A percentile compares a stretch with the other conserved stretches of the same genome.
Evolutionary conservation across 345 rosid genomes (phyloP).

Genomic region (Euphorbia peplus): DNA sequence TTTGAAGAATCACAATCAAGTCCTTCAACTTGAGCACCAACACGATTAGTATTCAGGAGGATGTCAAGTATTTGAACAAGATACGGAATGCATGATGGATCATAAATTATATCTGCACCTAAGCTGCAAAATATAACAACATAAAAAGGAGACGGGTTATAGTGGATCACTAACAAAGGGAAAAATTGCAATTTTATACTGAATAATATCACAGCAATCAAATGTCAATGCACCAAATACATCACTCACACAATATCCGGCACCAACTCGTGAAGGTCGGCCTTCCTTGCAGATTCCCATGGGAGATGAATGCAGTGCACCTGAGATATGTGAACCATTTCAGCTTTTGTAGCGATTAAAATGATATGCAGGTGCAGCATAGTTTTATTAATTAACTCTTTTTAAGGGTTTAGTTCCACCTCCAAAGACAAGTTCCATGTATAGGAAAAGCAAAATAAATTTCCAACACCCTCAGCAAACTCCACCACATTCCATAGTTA

Average conservation of each 20-base stretch:
- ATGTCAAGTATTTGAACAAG: conserved; percentile 53
- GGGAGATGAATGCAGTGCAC: conserved; percentile 71
- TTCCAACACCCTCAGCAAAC: not conserved
- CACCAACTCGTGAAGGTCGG: conserved; percentile 36
- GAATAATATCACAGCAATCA: no score
- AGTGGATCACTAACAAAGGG: not conserved
- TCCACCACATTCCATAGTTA: not conserved
- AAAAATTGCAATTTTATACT: not conserved
- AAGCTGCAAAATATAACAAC: conserved; percentile 43
- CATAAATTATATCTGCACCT: conserved; percentile 82
- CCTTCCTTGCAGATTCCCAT: conserved; percentile 71
- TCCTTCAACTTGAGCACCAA: not conserved
- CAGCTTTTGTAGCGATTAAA: not conserved
- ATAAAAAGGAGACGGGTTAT: not conserved
- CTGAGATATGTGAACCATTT: conserved; percentile 29
- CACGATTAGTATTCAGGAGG: conserved; percentile 35
- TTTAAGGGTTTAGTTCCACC: not conserved
- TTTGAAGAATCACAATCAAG: conserved; percentile 1
- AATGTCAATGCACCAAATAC: not conserved
- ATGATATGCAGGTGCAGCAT: no score
- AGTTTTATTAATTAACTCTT: not conserved
- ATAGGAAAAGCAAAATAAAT: not conserved
- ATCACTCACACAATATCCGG: conserved; percentile 68
- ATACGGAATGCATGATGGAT: conserved; percentile 69
- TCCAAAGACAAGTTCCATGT: not conserved